A percentile compares a stretch with the other conserved stretches of the same genome.
phyloP scores from a whole-genome alignment of 192 early-diverging fungal genomes.

The Backusella westeae region DNA sequence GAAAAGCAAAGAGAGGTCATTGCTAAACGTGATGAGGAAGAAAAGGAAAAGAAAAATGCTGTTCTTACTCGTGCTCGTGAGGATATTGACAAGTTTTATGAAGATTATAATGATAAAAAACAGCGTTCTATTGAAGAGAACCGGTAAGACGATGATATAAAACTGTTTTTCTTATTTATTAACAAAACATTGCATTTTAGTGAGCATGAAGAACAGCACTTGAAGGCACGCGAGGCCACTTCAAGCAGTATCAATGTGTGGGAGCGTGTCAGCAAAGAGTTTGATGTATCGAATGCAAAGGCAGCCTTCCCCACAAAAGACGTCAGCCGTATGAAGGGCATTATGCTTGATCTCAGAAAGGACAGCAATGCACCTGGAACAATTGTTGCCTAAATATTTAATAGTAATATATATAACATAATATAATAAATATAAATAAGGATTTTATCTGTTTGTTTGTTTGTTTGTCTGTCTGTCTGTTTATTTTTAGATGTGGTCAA shows the following conservation, averaged over 20 bases:
- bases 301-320: constrained; percentile 51
- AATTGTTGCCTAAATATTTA: constrained; percentile 26
- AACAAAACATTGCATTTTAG: not conserved
- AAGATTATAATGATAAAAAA: constrained; percentile 77
- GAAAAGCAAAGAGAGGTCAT: constrained; percentile 56
- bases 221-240: constrained; percentile 28
- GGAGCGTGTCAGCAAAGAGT: constrained; percentile 67
- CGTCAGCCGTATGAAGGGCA: constrained; percentile 65
- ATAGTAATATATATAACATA: not conserved
- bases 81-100: constrained; percentile 76
- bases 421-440: not conserved
- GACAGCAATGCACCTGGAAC: constrained; percentile 67
- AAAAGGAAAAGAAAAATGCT: constrained; percentile 51
- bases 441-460: not conserved
- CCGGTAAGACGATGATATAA: constrained; percentile 37
- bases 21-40: constrained; percentile 55
- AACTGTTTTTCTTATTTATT: too few species aligned
- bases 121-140: constrained; percentile 63
- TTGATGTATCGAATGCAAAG: constrained; percentile 46
- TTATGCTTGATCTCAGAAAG: constrained; percentile 66
- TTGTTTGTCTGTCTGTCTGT: too few species aligned
- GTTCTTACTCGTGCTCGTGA: constrained; percentile 58
- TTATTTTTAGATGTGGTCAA: too few species aligned
- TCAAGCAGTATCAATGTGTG: constrained; percentile 60
- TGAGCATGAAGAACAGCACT: constrained; percentile 17